A percentile compares a stretch with the other conserved stretches of the same genome.
phyloP scores from a whole-genome alignment of 345 rosid genomes.

The Kernera saxatilis region DNA sequence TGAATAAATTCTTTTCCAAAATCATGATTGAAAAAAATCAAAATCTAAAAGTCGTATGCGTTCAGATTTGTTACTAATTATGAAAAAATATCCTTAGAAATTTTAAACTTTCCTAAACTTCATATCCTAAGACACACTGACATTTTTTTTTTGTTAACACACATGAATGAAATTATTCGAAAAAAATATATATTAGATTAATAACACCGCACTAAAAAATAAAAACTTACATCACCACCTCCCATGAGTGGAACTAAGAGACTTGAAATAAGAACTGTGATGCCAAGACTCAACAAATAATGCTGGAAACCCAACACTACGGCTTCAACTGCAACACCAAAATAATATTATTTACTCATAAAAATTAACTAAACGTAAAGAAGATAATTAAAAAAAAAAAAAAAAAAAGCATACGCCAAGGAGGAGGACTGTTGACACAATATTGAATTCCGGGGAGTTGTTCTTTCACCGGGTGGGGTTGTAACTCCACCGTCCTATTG shows the following conservation, averaged over 20 bases:
- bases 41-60: neutral
- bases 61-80: neutral
- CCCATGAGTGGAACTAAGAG: constrained; percentile 73
- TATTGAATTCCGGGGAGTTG: constrained; percentile 59
- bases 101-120: neutral
- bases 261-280: constrained; percentile 60
- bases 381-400: neutral
- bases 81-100: neutral
- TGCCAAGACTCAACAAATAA: constrained; percentile 55
- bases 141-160: too few relatives aligned
- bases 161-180: neutral
- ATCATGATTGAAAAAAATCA: too few relatives aligned
- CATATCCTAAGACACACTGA: too few relatives aligned
- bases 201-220: neutral
- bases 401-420: constrained; percentile 46
- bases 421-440: constrained; percentile 70
- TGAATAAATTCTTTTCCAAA: neutral
- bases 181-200: neutral
- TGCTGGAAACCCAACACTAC: constrained; percentile 55
- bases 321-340: constrained; percentile 56
- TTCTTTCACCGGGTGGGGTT: constrained; percentile 61
- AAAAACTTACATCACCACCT: constrained; percentile 50
- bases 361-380: neutral
- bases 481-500: constrained; percentile 38
- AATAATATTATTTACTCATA: neutral